Conservation (phyloP, 768 basidiomycete genomes). For the Panaeolus papilionaceus region DNA sequence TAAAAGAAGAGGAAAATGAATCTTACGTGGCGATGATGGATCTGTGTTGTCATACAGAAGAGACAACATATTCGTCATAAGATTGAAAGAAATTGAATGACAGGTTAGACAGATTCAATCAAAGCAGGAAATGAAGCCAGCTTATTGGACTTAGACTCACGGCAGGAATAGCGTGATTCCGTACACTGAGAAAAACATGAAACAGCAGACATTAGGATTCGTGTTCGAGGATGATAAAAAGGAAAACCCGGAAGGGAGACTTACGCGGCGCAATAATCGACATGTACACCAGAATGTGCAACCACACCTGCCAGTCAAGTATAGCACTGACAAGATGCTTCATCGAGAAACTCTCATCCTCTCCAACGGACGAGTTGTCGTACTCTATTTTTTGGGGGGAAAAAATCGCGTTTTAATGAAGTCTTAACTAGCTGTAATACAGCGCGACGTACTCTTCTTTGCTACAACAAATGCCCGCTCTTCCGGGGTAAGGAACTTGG, state of each 20-base stretch:
- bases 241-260: slow-evolving; percentile 30
- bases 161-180: slow-evolving; percentile 76
- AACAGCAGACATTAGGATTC: not conserved
- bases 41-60: slow-evolving; percentile 35
- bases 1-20: not conserved
- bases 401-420: not conserved
- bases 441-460: slow-evolving; percentile 53
- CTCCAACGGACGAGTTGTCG: slow-evolving; percentile 60
- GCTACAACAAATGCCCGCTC: slow-evolving; percentile 60
- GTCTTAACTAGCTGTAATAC: not conserved
- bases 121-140: not conserved
- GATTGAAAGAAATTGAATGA: not conserved
- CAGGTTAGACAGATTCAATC: not conserved
- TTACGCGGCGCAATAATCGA: slow-evolving; percentile 63
- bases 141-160: slow-evolving; percentile 43
- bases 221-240: not conserved
- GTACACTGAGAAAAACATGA: slow-evolving; percentile 49
- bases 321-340: slow-evolving; percentile 60
- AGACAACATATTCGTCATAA: slow-evolving; percentile 14
- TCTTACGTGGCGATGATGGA: slow-evolving; percentile 52
- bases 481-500: slow-evolving; percentile 64
- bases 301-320: slow-evolving; percentile 70
- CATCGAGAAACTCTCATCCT: slow-evolving; percentile 64
- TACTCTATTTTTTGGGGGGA: slow-evolving; percentile 43
- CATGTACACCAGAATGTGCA: slow-evolving; percentile 65